A percentile compares a stretch with the other conserved stretches of the same genome.
Conservation (phyloP, 2,329 filamentous ascomycete genomes). For the Apiospora rasikravindrae region DNA sequence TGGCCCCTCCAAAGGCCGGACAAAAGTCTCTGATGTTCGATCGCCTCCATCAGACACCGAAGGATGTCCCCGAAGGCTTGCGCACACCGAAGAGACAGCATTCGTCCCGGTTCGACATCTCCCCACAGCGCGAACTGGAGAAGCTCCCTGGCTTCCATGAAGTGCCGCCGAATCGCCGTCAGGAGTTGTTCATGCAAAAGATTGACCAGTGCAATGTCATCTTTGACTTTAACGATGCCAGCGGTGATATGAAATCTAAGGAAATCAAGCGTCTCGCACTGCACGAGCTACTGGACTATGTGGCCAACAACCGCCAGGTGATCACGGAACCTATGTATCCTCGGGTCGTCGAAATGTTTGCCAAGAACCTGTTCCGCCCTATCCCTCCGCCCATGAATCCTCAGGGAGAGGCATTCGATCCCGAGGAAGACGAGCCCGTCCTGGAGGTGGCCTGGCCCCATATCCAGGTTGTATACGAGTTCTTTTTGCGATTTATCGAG, state of each 20-base stretch:
- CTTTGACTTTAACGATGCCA: slow-evolving; percentile 99
- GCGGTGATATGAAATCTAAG: slow-evolving; percentile 98
- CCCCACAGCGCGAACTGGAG: slow-evolving; percentile 92
- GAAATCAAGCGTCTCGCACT: slow-evolving; percentile 97
- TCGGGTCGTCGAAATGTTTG: slow-evolving; percentile 98
- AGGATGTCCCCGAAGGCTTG: slow-evolving; percentile 94
- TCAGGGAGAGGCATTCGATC: slow-evolving; percentile 97
- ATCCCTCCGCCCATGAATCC: slow-evolving; percentile 97
- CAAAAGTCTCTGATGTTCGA: slow-evolving; percentile 90
- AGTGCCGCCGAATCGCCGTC: slow-evolving; percentile 89
- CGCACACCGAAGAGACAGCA: slow-evolving; percentile 96
- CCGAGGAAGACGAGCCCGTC: slow-evolving; percentile 97
- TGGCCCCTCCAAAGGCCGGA: slow-evolving; percentile 90
- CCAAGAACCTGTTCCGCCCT: slow-evolving; percentile 96
- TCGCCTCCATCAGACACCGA: slow-evolving; percentile 88
- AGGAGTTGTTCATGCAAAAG: slow-evolving; percentile 99
- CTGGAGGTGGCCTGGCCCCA: slow-evolving; percentile 98
- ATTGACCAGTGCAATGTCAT: slow-evolving; percentile 99
- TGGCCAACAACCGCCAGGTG: slow-evolving; percentile 97
- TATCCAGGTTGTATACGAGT: slow-evolving; percentile 99
- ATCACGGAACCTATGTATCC: slow-evolving; percentile 99
- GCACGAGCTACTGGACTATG: slow-evolving; percentile 96
- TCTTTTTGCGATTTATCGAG: slow-evolving; percentile 98
- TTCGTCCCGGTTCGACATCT: slow-evolving; percentile 97
- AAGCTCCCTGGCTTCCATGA: slow-evolving; percentile 98